Percentiles rank a stretch among this genome's conserved stretches.
These are phyloP conservation scores for Candida verbasci DNA, from an alignment of 805 yeast genomes.

Conservation along the genomic window DNA sequence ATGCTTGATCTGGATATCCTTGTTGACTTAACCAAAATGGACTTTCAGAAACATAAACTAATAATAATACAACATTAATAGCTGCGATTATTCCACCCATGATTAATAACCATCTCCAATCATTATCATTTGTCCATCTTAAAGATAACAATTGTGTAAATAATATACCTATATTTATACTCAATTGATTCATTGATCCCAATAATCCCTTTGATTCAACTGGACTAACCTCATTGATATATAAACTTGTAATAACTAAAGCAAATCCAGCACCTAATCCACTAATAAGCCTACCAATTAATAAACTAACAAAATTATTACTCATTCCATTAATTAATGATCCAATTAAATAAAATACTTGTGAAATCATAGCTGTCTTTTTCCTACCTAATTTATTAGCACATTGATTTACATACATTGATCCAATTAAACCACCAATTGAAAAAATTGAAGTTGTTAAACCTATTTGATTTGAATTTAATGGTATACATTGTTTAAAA, in stretches of 20 bases:
- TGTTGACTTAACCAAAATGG: constrained; percentile 74
- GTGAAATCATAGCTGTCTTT: constrained; percentile 47
- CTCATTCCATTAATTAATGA: constrained; percentile 56
- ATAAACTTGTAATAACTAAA: constrained; percentile 79
- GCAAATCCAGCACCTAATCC: constrained; percentile 89
- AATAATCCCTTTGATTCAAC: constrained; percentile 62
- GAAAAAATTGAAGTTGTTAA: constrained; percentile 73
- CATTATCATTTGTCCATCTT: constrained; percentile 53
- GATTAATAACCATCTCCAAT: constrained; percentile 74
- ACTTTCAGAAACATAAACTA: constrained; percentile 57
- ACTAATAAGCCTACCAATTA: constrained; percentile 68
- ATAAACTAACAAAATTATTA: constrained; percentile 37
- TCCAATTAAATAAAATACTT: constrained; percentile 53
- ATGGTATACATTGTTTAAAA: constrained; percentile 49
- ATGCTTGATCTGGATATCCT: constrained; percentile 42
- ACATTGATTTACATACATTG: constrained; percentile 60
- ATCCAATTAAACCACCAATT: constrained; percentile 79
- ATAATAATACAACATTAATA: constrained; percentile 38
- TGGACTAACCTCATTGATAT: constrained; percentile 79
- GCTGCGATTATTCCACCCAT: constrained; percentile 55
- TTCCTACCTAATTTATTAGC: constrained; percentile 68
- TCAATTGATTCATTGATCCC: constrained; percentile 88
- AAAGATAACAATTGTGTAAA: constrained; percentile 74
- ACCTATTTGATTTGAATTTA: constrained; percentile 59
- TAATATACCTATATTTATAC: constrained; percentile 80